Conservation (phyloP, 805 yeast species). For the Wickerhamomyces hampshirensis region DNA sequence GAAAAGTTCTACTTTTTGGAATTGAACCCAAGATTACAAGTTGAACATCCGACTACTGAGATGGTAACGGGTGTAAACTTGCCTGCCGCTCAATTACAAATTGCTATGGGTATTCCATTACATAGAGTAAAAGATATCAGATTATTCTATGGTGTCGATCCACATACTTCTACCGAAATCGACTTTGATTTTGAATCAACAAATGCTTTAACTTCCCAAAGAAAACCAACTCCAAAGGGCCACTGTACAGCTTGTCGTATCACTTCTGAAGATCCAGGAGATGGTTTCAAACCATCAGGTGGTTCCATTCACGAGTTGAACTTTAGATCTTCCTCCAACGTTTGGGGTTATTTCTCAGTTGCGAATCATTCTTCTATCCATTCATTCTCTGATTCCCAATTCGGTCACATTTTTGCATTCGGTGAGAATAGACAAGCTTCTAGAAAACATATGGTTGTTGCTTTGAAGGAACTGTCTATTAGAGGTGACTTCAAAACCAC, state of each 20-base stretch:
- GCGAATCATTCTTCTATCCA: constrained; percentile 96
- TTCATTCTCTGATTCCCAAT: constrained; percentile 96
- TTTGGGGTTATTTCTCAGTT: constrained; percentile 99
- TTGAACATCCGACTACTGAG: constrained; percentile 99
- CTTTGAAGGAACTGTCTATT: constrained; percentile 90
- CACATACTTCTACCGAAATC: constrained; percentile 83
- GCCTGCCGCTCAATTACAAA: constrained; percentile 97
- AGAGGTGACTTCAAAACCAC: constrained; percentile 99
- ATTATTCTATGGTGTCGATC: constrained; percentile 90
- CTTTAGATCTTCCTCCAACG: constrained; percentile 94
- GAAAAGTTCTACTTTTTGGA: constrained; percentile 95
- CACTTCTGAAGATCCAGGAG: constrained; percentile 98
- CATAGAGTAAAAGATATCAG: constrained; percentile 93
- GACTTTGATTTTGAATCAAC: constrained; percentile 84
- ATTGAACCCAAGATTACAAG: constrained; percentile 97
- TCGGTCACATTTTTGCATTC: constrained; percentile 98
- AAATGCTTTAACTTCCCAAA: constrained; percentile 69
- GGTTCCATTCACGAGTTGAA: constrained; percentile 95
- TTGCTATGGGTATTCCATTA: constrained; percentile 99
- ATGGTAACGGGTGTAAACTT: constrained; percentile 98
- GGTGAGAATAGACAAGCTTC: constrained; percentile 98
- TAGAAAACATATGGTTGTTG: constrained; percentile 98
- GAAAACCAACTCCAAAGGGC: constrained; percentile 94
- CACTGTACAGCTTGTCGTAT: constrained; percentile 99
- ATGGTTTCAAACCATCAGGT: constrained; percentile 98